Base-by-base conservation (phyloP, 805 yeast species). In the Teunomyces kruisii region DNA sequence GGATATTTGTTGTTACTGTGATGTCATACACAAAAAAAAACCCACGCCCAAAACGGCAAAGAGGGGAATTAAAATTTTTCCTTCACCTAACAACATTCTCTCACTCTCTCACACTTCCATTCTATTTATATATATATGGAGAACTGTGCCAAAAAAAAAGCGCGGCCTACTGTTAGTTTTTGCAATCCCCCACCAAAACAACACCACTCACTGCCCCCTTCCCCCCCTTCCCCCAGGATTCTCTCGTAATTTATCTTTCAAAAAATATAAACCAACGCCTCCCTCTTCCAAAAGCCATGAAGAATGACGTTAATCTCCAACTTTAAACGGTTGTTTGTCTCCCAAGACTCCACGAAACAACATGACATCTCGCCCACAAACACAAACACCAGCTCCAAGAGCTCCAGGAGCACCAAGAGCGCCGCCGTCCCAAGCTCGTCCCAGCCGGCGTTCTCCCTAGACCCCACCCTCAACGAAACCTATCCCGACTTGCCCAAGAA, bases 401-500 rank as follows among this genome's bases (percentile, higher is more conserved):
- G 36, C 36, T n/a, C 26, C 3, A 32, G 17, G 17, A 32, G 36
- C 24, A 16, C 17, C 36, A 32, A 32, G 26, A 32, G 36, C 36
- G 36, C 26, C 36, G 15, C 36, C 8, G 12, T 22, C 24, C n/a
- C n/a, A n/a, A 32, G 24, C 22, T 13, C 29, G n/a, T 12, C 12
- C 19, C 16, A 13, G 10, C 39, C 30, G n/a, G 32, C 40, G 15
- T 51, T 51, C 32, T 32, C 49, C 17, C 24, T 51, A n/a, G 32
- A 40, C 37, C 39, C 42, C 15, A 24, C 54, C 4, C 38, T 50
- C 22, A 42, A 41, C 14, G 51, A 50, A 17, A 24, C 19, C 9
- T 51, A 48, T 24, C 51, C 50, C 5, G 65, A 61, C 30, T 54
- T 64, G 29, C 72, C 74, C 10, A 36, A 54, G 17, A 50, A 62